Base-by-base conservation (phyloP, 108 stramenopile genomes). In the Ochromonas danica region DNA sequence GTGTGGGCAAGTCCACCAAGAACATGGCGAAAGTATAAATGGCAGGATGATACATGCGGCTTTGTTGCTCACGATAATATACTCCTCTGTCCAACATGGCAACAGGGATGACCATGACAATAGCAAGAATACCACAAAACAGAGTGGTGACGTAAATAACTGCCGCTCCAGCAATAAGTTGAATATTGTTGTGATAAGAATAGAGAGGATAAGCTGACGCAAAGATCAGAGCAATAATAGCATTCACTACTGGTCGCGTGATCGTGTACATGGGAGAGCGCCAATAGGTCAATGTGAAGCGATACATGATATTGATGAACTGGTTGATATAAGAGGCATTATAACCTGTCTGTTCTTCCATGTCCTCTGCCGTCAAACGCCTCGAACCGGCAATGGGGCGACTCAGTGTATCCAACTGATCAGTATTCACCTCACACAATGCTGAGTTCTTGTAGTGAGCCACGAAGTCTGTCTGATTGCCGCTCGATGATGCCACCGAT, bases 211-310 rank as follows among this genome's bases (percentile, higher is more conserved):
- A 25, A 6, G 61, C 77, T 45, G 42, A 27, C 39, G 28, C 25
- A 62, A 51, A 51, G 6, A 51, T 51, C 45, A 51, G 22, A 14
- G 14, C 45, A 51, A 51, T 51, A 6, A 51, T 0, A 38, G 83
- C 39, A 40, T 43, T 27, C 33, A 81, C 38, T 33, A 86, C 2
- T 35, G 79, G 39, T 42, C 87, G 84, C 31, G 74, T 65, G 39
- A 80, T 36, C 61, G 85, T 88, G 88, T 89, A 89, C 22, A 84
- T 39, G 1, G 85, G 85, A 45, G 82, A 71, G 1, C 89, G 79
- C 85, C 85, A 89, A 82, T 89, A 89, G 14, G 81, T 6, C 33
- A 51, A n/a, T n/a, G n/a, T n/a, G n/a, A n/a, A n/a, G n/a, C n/a
- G n/a, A n/a, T n/a, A n/a, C n/a, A 70, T 43, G 41, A 1, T 27